Evolutionary conservation across 2,329 filamentous ascomycete species (phyloP).

Genomic region (Talaromyces sp.): DNA sequence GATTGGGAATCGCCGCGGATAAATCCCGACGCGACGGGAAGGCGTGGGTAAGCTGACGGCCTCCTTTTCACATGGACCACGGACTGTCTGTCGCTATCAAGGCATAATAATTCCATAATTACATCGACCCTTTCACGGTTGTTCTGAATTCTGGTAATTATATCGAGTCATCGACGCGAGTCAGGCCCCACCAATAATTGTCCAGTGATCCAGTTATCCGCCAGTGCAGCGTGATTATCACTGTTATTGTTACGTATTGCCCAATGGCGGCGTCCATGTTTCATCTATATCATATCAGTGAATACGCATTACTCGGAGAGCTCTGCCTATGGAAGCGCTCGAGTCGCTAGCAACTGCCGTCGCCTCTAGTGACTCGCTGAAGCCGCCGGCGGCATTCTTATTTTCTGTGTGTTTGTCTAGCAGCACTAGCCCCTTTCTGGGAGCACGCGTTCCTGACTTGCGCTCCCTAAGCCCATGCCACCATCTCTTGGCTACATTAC

Average conservation of each 20-base stretch:
- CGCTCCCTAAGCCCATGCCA: constrained; percentile 3
- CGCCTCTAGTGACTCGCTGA: background rate
- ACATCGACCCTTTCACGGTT: background rate
- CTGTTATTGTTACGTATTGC: background rate
- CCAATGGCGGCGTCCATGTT: background rate
- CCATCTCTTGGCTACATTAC: background rate
- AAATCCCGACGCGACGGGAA: background rate
- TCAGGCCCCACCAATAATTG: background rate
- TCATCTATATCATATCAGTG: background rate
- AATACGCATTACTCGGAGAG: background rate
- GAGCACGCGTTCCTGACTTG: constrained; percentile 15
- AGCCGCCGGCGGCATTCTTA: background rate
- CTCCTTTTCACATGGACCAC: background rate
- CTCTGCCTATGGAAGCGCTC: background rate
- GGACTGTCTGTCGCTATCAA: background rate
- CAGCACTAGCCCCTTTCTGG: background rate
- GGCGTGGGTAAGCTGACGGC: background rate
- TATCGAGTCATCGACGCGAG: background rate
- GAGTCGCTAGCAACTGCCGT: background rate
- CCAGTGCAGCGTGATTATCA: background rate
- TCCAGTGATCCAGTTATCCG: too few relatives aligned
- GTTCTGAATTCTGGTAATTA: background rate
- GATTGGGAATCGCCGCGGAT: background rate
- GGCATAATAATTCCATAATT: background rate
- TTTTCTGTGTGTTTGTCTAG: background rate